Evolutionary conservation across 768 basidiomycete species (phyloP), one percentile per base, ranked within the genome.

Genomic region (Russula abietina): DNA sequence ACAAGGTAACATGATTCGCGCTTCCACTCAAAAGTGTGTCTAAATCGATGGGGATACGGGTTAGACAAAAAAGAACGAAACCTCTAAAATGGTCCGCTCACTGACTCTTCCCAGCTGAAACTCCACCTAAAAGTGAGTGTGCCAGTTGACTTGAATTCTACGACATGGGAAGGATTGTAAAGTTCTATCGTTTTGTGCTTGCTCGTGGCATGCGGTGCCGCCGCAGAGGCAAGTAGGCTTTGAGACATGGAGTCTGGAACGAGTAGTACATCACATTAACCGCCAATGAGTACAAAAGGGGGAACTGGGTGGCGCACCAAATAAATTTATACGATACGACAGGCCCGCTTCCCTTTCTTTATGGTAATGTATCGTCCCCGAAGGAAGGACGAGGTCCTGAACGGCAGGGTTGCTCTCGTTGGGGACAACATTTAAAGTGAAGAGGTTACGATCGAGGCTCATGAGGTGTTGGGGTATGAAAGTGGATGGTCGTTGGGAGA

Each of bases 11-110:
- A 92, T 67, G 88, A 87, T 70, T 91, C 89, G 49, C 87, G 81
- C 70, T 84, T 88, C 91, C 91, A 93, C 70, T 92, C 91, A 65
- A 90, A 91, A 48, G 87, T 83, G 64, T 93, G 87, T 41, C 91
- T 93, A 69, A 30, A 5, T 39, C 32, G 14, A 28, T 24, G 17
- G 8, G 30, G 19, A 1, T 3, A 26, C 28, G 50, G 57, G 36
- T 39, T 59, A 19, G 60, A 59, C 30, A 26, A 38, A 51, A 55
- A 52, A 45, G 16, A 8, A 26, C 12, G 2, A 14, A 33, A 32
- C 49, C 11, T 48, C 16, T 22, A 22, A 24, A 22, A 22, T 17
- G 26, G 30, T 9, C 14, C 9, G 38, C 17, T 49, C 14, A 80
- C 88, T 73, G 65, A 92, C 89, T 85, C 81, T 76, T 92, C 90